Evolutionary conservation across 371 early-diverging fungal genomes (phyloP).

Genomic region (Actinomortierella ambigua): DNA sequence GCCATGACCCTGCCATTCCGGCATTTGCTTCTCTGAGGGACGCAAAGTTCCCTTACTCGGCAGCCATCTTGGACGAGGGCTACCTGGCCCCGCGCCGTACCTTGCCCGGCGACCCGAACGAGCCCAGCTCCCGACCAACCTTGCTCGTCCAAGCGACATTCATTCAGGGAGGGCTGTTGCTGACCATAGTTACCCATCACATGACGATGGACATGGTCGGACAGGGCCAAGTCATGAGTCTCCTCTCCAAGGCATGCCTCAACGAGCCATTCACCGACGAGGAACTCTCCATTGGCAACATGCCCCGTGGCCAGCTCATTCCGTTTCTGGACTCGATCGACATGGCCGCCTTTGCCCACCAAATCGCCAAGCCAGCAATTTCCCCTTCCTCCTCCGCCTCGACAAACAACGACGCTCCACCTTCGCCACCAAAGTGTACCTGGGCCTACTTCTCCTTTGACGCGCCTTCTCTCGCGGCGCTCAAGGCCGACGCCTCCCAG

Average conservation of each 20-base stretch:
- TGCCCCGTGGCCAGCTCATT: not conserved
- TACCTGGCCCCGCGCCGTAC: not conserved
- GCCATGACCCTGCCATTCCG: not conserved
- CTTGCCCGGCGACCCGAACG: not conserved
- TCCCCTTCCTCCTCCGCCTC: no score
- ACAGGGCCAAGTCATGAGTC: not conserved
- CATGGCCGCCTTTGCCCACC: not conserved
- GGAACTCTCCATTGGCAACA: not conserved
- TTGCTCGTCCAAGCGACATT: constrained; percentile 5
- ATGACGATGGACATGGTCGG: constrained; percentile 4
- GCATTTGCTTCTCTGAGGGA: not conserved
- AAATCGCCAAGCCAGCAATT: not conserved
- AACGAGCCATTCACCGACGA: constrained; percentile 2
- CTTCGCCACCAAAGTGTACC: not conserved
- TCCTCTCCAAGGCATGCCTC: constrained; percentile 4
- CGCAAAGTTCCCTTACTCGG: not conserved
- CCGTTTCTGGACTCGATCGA: not conserved
- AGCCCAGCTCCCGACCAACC: not conserved
- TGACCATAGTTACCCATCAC: not conserved
- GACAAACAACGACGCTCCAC: no score
- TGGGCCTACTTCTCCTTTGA: constrained; percentile 2
- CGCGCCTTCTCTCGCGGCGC: not conserved
- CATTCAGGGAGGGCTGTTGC: not conserved
- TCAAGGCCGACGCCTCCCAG: not conserved
- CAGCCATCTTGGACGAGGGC: constrained; percentile 1